These are phyloP conservation scores for Plantago major DNA, from an alignment of 257 asterid genomes.

Conservation along the genomic window DNA sequence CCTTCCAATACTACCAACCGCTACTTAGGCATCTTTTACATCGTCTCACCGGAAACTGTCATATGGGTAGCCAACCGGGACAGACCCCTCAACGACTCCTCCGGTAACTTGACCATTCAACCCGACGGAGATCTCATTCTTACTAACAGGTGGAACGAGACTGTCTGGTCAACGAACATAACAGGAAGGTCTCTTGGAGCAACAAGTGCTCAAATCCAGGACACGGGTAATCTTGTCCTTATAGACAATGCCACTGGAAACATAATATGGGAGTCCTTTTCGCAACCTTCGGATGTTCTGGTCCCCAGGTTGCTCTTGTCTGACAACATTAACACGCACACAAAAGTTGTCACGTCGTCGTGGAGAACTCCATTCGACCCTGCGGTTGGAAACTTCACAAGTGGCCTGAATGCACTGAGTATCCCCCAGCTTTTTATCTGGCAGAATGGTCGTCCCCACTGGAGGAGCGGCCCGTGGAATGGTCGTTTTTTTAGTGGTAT, in stretches of 20 bases:
- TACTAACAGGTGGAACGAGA: not conserved
- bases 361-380: conserved; percentile 43
- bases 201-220: not conserved
- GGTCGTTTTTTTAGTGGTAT: conserved; percentile 48
- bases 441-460: conserved; percentile 34
- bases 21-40: conserved; percentile 26
- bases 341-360: conserved; percentile 29
- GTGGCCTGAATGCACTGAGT: conserved; percentile 28
- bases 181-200: not conserved
- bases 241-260: not conserved
- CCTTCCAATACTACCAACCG: conserved; percentile 32
- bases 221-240: not conserved
- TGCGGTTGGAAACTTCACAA: conserved; percentile 25
- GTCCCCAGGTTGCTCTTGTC: conserved; percentile 25
- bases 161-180: not conserved
- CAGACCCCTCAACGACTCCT: conserved; percentile 1
- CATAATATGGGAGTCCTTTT: conserved; percentile 18
- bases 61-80: conserved; percentile 4
- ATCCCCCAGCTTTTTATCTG: conserved; percentile 42
- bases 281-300: conserved; percentile 23
- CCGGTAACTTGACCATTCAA: not conserved
- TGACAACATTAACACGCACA: conserved; percentile 31
- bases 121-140: not conserved
- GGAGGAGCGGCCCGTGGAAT: conserved; percentile 66
- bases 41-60: not conserved